Evolutionary conservation across 768 basidiomycete genomes (phyloP).

Genomic region (Paxillus involutus): DNA sequence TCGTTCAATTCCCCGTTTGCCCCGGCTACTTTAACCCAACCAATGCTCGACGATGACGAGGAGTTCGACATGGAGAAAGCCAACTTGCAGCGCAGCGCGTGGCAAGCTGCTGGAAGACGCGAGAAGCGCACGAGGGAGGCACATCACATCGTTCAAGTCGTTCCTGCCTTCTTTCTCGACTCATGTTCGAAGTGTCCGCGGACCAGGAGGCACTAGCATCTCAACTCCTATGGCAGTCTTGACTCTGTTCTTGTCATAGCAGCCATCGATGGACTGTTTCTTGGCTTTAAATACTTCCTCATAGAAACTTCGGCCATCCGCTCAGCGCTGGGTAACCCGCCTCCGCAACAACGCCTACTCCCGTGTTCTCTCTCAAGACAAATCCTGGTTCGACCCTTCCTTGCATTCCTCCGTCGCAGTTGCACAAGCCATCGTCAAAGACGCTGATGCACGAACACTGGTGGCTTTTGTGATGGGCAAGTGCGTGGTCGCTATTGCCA

Average conservation of each 20-base stretch:
- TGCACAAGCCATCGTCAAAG: slow-evolving; percentile 79
- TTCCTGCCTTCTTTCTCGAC: too few species aligned
- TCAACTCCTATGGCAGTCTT: slow-evolving; percentile 70
- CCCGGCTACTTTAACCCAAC: too few species aligned
- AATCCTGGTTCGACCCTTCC: slow-evolving; percentile 78
- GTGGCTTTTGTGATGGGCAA: slow-evolving; percentile 74
- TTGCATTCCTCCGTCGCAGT: slow-evolving; percentile 59
- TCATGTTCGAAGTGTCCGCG: too few species aligned
- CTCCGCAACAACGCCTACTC: slow-evolving; percentile 58
- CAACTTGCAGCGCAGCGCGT: too few species aligned
- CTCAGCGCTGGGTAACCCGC: slow-evolving; percentile 74
- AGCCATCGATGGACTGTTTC: slow-evolving; percentile 70
- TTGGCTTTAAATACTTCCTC: slow-evolving; percentile 75
- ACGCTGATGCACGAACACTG: slow-evolving; percentile 80
- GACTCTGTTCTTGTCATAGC: slow-evolving; percentile 60
- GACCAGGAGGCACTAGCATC: too few species aligned
- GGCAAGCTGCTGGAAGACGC: too few species aligned
- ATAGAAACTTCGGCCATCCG: slow-evolving; percentile 73
- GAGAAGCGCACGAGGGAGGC: too few species aligned
- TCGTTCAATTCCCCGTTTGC: too few species aligned
- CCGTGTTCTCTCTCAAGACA: slow-evolving; percentile 80
- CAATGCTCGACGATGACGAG: too few species aligned
- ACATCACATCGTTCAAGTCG: too few species aligned
- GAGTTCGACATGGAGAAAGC: too few species aligned
- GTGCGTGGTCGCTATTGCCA: slow-evolving; percentile 67